phyloP scores from a whole-genome alignment of 176 grass and related monocot species.

The Oryza longistaminata region DNA sequence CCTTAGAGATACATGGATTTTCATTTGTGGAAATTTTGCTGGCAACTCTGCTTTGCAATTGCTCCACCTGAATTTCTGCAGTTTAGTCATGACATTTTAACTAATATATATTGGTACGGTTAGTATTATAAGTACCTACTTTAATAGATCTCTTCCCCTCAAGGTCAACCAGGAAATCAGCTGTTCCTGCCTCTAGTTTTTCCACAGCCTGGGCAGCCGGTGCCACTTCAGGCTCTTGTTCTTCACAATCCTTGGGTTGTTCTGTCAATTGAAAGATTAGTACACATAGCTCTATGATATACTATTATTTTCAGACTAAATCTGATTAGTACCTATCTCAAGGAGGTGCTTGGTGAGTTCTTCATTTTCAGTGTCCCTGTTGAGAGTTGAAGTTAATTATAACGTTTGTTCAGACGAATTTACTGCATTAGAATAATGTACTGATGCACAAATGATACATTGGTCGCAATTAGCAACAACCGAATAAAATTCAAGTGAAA shows the following conservation, averaged over 20 bases:
- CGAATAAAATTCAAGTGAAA: no score
- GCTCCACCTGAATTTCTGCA: no score
- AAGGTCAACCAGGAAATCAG: slow-evolving; percentile 67
- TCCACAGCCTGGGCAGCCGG: background rate
- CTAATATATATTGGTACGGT: no score
- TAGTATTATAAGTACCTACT: slow-evolving; percentile 25
- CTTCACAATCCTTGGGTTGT: slow-evolving; percentile 41
- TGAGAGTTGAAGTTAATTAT: background rate
- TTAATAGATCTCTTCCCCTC: slow-evolving; percentile 88
- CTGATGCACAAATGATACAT: no score
- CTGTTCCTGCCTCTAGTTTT: slow-evolving; percentile 71
- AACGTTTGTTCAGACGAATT: background rate
- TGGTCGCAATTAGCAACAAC: no score
- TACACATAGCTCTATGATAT: background rate
- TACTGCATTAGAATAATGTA: background rate
- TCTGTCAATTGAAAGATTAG: slow-evolving; percentile 27
- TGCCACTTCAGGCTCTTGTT: slow-evolving; percentile 20
- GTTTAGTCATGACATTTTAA: no score
- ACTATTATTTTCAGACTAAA: background rate
- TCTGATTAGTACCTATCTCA: slow-evolving; percentile 35
- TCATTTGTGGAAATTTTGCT: background rate
- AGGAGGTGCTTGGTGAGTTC: slow-evolving; percentile 33
- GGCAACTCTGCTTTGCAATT: no score
- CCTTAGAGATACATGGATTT: background rate
- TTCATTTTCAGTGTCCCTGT: slow-evolving; percentile 31